Conservation (phyloP, 768 basidiomycete species). For the Hirschioporus abietinus region DNA sequence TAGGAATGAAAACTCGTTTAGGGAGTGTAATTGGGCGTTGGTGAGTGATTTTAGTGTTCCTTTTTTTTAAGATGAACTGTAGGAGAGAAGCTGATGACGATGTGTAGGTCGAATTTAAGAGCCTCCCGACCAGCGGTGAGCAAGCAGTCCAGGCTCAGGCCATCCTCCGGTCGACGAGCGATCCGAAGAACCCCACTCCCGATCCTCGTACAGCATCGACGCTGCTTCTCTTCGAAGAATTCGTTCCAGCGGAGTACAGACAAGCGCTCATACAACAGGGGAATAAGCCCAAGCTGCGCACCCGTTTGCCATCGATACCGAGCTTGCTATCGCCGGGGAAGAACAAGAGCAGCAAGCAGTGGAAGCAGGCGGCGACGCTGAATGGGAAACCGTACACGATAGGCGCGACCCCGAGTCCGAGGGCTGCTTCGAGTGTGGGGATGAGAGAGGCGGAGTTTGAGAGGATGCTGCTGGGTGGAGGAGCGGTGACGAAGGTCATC, state of each 20-base stretch:
- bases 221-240: conserved; percentile 88
- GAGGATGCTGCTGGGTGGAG: conserved; percentile 55
- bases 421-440: conserved; percentile 16
- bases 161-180: conserved; percentile 2
- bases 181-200: conserved; percentile 7
- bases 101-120: conserved; percentile 79
- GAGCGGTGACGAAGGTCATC: conserved; percentile 36
- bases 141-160: not conserved
- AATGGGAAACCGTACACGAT: conserved; percentile 73
- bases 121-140: conserved; percentile 38
- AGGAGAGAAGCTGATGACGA: conserved; percentile 3
- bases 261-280: conserved; percentile 55
- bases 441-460: conserved; percentile 74
- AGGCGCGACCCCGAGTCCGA: conserved; percentile 48
- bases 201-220: conserved; percentile 73
- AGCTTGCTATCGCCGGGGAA: conserved; percentile 51
- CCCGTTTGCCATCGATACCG: conserved; percentile 52
- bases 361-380: conserved; percentile 79
- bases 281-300: conserved; percentile 35
- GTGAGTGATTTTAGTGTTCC: conserved; percentile 39
- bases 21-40: conserved; percentile 90
- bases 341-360: conserved; percentile 35
- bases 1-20: conserved; percentile 65
- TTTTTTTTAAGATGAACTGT: not conserved
- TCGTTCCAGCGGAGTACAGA: conserved; percentile 84